Evolutionary conservation across 1,139 yeast genomes (phyloP).

Genomic region (Zhuliangozyma parablackwelliae): DNA sequence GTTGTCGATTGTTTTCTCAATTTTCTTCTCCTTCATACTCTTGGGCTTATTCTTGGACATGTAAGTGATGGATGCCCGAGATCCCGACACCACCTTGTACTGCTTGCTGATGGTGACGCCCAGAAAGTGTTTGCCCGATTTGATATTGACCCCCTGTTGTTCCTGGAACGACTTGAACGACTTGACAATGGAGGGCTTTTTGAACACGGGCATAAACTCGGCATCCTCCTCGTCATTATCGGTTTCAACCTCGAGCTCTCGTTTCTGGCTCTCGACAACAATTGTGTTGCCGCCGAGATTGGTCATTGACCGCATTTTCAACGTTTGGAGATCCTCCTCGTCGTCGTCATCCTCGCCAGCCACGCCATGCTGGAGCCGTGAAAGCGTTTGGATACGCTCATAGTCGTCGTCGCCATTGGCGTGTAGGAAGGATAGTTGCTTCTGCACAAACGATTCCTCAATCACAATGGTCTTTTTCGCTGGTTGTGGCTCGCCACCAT

Average conservation of each 20-base stretch:
- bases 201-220: constrained; percentile 34
- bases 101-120: constrained; percentile 57
- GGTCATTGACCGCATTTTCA: constrained; percentile 46
- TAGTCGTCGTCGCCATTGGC: constrained; percentile 33
- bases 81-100: constrained; percentile 53
- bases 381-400: constrained; percentile 27
- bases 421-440: constrained; percentile 58
- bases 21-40: constrained; percentile 25
- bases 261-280: constrained; percentile 5
- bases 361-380: constrained; percentile 36
- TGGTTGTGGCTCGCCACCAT: constrained; percentile 13
- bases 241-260: constrained; percentile 12
- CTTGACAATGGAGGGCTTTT: constrained; percentile 45
- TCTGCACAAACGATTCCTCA: constrained; percentile 58
- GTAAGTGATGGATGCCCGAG: constrained; percentile 57
- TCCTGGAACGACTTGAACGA: constrained; percentile 42
- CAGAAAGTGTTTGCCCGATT: constrained; percentile 38
- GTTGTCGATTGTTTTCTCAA: constrained; percentile 23
- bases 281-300: constrained; percentile 14
- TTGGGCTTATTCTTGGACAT: constrained; percentile 35
- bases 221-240: constrained; percentile 33
- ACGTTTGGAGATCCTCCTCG: constrained; percentile 42
- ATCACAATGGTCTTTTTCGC: constrained; percentile 21
- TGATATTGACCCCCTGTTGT: constrained; percentile 31
- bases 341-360: constrained; percentile 20